Conservation (phyloP, 768 basidiomycete species). For the Cyclocybe aegerita region DNA sequence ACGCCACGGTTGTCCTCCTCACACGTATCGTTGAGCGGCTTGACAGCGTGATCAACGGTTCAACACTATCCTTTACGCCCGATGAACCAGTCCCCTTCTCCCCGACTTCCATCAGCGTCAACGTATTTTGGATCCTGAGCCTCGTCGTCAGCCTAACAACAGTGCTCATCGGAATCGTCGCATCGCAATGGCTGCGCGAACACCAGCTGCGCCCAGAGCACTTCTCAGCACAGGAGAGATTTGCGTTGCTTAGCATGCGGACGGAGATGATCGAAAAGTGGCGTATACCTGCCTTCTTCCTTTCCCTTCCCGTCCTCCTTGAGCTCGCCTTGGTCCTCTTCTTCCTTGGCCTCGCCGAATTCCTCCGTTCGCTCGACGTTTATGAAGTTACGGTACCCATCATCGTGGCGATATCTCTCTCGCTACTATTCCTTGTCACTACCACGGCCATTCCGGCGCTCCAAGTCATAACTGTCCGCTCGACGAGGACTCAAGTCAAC, state of each 20-base stretch:
- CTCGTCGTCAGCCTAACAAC: conserved; percentile 19
- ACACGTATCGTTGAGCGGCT: no score
- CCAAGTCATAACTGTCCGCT: conserved; percentile 2
- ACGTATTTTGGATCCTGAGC: conserved; percentile 21
- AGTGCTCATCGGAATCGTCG: conserved; percentile 20
- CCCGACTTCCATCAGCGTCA: conserved; percentile 10
- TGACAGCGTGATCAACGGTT: no score
- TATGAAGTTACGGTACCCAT: conserved; percentile 15
- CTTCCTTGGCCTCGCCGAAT: conserved; percentile 21
- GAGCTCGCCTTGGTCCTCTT: conserved; percentile 23
- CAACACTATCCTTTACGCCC: no score
- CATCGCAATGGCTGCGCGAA: conserved; percentile 23
- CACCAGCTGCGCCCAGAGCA: conserved; percentile 11
- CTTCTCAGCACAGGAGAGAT: conserved; percentile 8
- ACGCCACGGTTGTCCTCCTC: no score
- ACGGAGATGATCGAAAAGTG: conserved; percentile 19
- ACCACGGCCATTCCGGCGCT: conserved; percentile 15
- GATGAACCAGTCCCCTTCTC: no score
- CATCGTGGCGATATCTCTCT: conserved; percentile 9
- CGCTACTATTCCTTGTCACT: conserved; percentile 12
- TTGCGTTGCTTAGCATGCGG: conserved; percentile 20
- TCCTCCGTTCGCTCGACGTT: conserved; percentile 18
- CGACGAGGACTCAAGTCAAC: neutral
- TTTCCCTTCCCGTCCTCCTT: conserved; percentile 22
- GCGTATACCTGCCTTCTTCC: conserved; percentile 18